Evolutionary conservation across 352 stramenopile genomes (phyloP), one percentile per base, ranked within the genome.

Genomic region (Globisporangium abappressorium): DNA sequence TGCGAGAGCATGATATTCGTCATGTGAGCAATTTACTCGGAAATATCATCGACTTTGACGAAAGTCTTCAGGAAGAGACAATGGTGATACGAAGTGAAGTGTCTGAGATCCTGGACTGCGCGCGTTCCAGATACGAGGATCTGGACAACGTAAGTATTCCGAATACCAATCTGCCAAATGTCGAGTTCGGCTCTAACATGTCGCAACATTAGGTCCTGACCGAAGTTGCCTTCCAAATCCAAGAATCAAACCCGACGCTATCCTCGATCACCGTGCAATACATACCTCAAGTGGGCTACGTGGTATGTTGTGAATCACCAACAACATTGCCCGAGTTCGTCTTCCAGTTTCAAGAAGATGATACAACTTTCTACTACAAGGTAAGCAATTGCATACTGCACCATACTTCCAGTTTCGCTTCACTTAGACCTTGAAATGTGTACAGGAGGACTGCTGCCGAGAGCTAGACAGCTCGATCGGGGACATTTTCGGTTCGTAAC

Each of bases 341-440:
- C 14, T 96, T 94, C 63, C 88, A 96, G 71, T 96, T 94, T 65
- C 86, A 94, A 82, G 87, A 94, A 80, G 87, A 94, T 54, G 85
- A 93, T 24, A 79, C 80, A 2, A 93, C 86, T 2, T 93, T 94
- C 66, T 94, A 93, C 61, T 96, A 93, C 79, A 96, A 96, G 76
- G 88, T 94, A 47, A 2, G 18, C 33, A 22, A 22, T 7, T 12
- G 20, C 6, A 1, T 49, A 9, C 5, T n/a, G 12, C 3, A 20
- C 26, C n/a, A 28, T 28, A 24, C 55, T 53, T 22, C 20, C 28
- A 41, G 15, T 20, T 24, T 41, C 8, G 6, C n/a, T 49, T 20
- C 41, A 18, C 38, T 55, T 15, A 33, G 4, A 11, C 12, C 24
- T 22, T 22, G 5, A 8, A 20, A 56, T 33, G 24, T 56, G 4